Conservation (phyloP, 2,329 filamentous ascomycete genomes). For the Penicillium hesseltinei region DNA sequence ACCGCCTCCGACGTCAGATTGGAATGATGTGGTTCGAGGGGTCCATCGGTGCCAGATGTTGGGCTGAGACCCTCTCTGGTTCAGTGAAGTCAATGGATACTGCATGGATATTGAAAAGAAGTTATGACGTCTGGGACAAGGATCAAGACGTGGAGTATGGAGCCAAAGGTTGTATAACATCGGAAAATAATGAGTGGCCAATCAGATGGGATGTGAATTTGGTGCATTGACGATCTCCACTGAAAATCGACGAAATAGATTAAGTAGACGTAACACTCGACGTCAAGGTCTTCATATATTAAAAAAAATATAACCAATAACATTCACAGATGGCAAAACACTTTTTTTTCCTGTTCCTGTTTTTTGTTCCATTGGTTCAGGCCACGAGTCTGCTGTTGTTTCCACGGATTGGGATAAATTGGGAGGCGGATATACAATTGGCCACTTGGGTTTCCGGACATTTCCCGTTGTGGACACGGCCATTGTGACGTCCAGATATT, state of each 20-base stretch:
- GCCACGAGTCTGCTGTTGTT: constrained; percentile 12
- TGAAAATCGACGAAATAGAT: constrained; percentile 20
- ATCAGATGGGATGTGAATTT: constrained; percentile 10
- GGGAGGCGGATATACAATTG: not conserved
- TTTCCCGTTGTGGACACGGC: constrained; percentile 5
- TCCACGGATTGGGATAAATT: constrained; percentile 15
- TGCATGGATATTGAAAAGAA: not conserved
- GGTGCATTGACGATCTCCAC: constrained; percentile 14
- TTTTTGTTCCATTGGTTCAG: not conserved
- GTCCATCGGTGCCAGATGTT: not conserved
- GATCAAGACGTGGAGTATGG: constrained; percentile 13
- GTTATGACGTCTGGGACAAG: constrained; percentile 19
- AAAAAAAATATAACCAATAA: not conserved
- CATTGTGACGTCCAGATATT: not conserved
- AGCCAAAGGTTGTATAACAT: constrained; percentile 1
- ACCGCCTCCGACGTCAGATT: constrained; percentile 31
- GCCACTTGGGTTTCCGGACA: not conserved
- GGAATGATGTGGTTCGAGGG: not conserved
- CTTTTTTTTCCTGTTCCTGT: not conserved
- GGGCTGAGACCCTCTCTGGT: too few relatives aligned
- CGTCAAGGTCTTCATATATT: constrained; percentile 7
- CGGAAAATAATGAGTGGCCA: constrained; percentile 1
- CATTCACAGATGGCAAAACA: too few relatives aligned
- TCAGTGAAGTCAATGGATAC: not conserved
- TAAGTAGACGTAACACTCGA: constrained; percentile 24